Evolutionary conservation across 2,329 filamentous ascomycete genomes (phyloP), one percentile per base, ranked within the genome.

Genomic region (Blumeria graminis): DNA sequence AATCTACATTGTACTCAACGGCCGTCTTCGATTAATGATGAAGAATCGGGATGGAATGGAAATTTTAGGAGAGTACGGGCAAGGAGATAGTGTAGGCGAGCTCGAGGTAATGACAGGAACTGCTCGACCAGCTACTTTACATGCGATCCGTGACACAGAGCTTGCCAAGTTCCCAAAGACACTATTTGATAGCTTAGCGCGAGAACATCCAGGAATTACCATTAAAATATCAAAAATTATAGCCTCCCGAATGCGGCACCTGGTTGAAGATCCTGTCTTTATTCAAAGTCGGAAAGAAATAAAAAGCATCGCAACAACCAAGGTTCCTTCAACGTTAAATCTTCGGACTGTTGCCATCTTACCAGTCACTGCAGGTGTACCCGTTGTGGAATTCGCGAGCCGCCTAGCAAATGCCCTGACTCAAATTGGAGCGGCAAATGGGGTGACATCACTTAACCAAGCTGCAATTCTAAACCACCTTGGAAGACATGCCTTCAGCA

Each of bases 141-240:
- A 96, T 65, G 92, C 92, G 5, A 98, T 98, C 62, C 84, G 92
- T 57, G 92, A 96, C 61, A 96, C 92, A 0, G 92, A 98, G 66
- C 72, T 98, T 33, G 90, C 93, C 58, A 96, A 94, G 64, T 94
- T 98, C 58, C 92, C 92, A 0, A 85, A 90, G 58, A 94, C 87
- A 0, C 71, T 98, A 0, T 98, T 98, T 74, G 98, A 98, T 72
- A 98, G 92, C 65, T 77, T 98, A 56, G 92, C 92, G 0, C 84
- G 94, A 65, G 92, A 98, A 65, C 92, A 98, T 65, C 92, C 92
- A 5, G 93, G 88, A 46, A 98, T 98, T 65, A 96, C 92, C 0
- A 96, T 98, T 68, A 95, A 96, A 69, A 94, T 98, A 33, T 96
- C 92, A 1, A 98, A 96, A 68, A 92, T 98, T 62, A 95, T 98